Evolutionary conservation across 768 basidiomycete species (phyloP), one percentile per base, ranked within the genome.

Genomic region (Amanita brunnescens): DNA sequence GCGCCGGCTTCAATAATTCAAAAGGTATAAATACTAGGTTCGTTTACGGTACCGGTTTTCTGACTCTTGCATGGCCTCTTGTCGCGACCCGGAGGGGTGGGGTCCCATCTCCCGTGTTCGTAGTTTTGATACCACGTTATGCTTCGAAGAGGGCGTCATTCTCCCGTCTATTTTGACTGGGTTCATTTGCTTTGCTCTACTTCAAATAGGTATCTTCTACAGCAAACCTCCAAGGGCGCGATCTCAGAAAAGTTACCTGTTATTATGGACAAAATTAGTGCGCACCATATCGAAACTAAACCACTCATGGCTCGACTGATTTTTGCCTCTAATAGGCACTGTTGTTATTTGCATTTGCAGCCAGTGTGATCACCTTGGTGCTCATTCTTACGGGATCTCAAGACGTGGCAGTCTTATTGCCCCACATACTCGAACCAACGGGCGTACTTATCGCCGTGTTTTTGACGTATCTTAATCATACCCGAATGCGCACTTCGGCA

Each of bases 121-220:
- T 48, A 68, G 75, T 12, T 89, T 91, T 62, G 92, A 94, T 63
- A 56, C 83, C 7, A 88, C 91, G 1, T 76, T 80, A 12, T 95
- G 92, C 63, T 88, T 85, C 56, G 85, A 94, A 58, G 85, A 91
- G 55, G 85, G 80, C 12, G 60, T 84, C 38, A 29, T 93, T 0
- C 63, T 91, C 1, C 73, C 87, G 0, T 53, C 69, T 3, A 59
- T 85, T 0, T 69, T 85, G 47, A 68, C 68, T 1, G 33, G 72
- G 6, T 61, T 84, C 47, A 47, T 80, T 26, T 26, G 81, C 49
- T 54, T 71, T 6, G 66, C 71, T 4, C 59, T 76, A 21, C 47
- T 69, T 38, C 70, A 70, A 26, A 67, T 73, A 18, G 63, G 65
- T 26, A 52, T 57, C 9, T 58, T 73, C 18, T 61, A 52, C 43